Percentiles rank a stretch among this genome's conserved stretches.
Conservation (phyloP, 495 filamentous ascomycete genomes). For the Penicillium odoratum region DNA sequence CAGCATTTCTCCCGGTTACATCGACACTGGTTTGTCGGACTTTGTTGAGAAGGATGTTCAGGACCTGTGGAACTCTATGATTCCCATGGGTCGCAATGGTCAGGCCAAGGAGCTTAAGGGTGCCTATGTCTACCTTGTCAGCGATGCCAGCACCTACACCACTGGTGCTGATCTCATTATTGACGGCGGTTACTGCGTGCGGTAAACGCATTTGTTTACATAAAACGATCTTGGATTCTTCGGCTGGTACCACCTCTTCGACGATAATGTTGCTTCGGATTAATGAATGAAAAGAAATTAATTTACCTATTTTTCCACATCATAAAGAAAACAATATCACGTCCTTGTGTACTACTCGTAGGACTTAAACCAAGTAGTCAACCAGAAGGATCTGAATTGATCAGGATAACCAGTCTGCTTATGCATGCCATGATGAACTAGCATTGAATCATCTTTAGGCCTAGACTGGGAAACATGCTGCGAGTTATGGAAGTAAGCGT, state of each 20-base stretch:
- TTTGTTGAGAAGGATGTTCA: constrained; percentile 71
- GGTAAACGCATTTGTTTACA: constrained; percentile 31
- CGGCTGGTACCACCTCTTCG: constrained; percentile 1
- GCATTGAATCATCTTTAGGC: too few species aligned
- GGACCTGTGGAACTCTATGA: constrained; percentile 71
- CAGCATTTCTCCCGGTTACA: constrained; percentile 74
- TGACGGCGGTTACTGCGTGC: constrained; percentile 61
- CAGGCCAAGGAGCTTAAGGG: constrained; percentile 83
- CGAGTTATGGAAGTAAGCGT: too few species aligned
- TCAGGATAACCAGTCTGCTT: too few species aligned
- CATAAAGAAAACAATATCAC: not conserved
- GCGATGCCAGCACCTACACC: constrained; percentile 79
- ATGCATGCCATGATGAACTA: too few species aligned
- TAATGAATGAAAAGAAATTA: constrained; percentile 6
- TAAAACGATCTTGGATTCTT: constrained; percentile 5
- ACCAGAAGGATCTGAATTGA: too few species aligned
- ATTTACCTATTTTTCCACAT: not conserved
- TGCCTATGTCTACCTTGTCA: constrained; percentile 74
- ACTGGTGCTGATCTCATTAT: constrained; percentile 77
- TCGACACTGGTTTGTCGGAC: constrained; percentile 75
- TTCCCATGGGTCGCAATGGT: constrained; percentile 72
- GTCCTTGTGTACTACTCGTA: not conserved
- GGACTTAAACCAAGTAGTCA: too few species aligned
- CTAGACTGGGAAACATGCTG: too few species aligned
- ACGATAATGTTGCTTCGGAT: constrained; percentile 1